Evolutionary conservation across 2,329 filamentous ascomycete species (phyloP).

Genomic region (Nannizzia gypsea): DNA sequence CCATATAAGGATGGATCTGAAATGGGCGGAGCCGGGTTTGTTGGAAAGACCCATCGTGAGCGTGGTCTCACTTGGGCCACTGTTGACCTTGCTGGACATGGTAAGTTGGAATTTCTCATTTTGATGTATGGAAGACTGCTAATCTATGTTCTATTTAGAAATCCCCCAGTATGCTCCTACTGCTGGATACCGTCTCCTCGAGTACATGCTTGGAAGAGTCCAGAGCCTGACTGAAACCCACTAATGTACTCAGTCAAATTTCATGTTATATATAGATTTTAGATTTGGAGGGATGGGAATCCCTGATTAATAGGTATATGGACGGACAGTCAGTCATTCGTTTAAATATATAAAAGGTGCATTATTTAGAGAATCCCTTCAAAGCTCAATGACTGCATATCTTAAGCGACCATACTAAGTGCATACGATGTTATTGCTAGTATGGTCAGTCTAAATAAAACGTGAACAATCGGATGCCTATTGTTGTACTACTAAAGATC

Average conservation of each 20-base stretch:
- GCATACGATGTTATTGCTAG: no score
- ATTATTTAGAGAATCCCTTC: neutral
- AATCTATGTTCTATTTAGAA: conserved; percentile 12
- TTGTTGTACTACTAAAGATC: neutral
- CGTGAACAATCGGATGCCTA: neutral
- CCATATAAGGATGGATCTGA: conserved; percentile 42
- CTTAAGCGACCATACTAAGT: no score
- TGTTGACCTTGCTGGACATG: conserved; percentile 52
- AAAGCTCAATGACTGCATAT: no score
- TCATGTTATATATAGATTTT: neutral
- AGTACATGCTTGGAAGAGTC: conserved; percentile 60
- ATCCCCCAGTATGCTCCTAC: conserved; percentile 32
- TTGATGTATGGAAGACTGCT: neutral
- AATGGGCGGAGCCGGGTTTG: conserved; percentile 50
- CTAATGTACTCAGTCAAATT: neutral
- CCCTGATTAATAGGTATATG: neutral
- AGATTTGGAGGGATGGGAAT: neutral
- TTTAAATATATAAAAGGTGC: neutral
- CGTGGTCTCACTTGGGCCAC: conserved; percentile 61
- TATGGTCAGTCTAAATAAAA: no score
- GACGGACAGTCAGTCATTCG: neutral
- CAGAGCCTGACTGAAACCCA: neutral
- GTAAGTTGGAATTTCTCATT: neutral
- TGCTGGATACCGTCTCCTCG: conserved; percentile 52
- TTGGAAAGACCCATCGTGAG: conserved; percentile 61